Evolutionary conservation across 2,329 filamentous ascomycete species (phyloP), one percentile per base, ranked within the genome.

Genomic region (Aspergillus fumigatus): DNA sequence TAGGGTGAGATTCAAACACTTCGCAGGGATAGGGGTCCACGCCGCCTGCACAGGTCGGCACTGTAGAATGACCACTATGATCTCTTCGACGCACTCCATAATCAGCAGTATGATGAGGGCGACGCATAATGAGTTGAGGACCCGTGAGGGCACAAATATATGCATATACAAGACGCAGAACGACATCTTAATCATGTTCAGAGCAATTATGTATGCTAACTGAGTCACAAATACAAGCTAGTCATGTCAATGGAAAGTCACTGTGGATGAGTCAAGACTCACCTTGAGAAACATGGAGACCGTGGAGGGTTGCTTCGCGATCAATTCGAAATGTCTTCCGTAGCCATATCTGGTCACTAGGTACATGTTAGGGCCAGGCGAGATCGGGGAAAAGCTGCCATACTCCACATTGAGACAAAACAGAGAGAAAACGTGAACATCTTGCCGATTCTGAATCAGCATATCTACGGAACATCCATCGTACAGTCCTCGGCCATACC

Each of bases 81-180:
- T 19, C 86, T 92, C 1, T 82, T 90, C 4, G 86, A 88, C 67
- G 82, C 84, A 1, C 86, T 87, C 69, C 78, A 84, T 1, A 81
- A 88, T 64, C 79, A 88, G 27, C 2, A 64, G 51, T 25, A 25
- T 59, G 10, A 65, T 49, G 5, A 66, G 7, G 17, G 23, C 48
- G 50, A 55, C 64, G 29, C 59, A 63, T 10, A 54, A 23, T 11
- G 59, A 59, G 1, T 52, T 54, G 35, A 66, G 63, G 10, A 43
- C 56, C 29, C 54, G 56, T 3, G 59, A 59, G 1, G 64, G 64
- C 2, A 38, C 1, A 23, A 66, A 67, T 7, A 67, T 59, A 19
- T 59, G 55, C 10, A 66, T 58, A 32, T 67, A 67, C 19, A 67
- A 62, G 17, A 67, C 52, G 26, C 56, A 61, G 38, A 67, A 66